Percentiles rank a stretch among this genome's conserved stretches.
These are phyloP conservation scores for Lipomyces sp. DNA, from an alignment of 805 yeast genomes.

Conservation along the genomic window DNA sequence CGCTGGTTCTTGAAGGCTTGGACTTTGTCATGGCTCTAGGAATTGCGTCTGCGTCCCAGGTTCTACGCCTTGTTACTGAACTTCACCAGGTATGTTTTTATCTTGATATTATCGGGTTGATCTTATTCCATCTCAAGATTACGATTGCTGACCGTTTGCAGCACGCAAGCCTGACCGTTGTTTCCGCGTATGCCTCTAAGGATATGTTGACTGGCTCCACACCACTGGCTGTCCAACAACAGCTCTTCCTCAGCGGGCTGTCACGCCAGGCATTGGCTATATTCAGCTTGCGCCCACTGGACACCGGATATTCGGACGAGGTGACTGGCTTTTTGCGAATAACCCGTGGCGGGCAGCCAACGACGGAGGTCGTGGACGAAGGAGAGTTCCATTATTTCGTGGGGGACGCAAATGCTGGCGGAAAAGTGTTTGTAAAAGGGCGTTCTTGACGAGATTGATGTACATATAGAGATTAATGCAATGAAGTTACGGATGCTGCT, in stretches of 20 bases:
- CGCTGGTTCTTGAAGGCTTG: slow-evolving; percentile 18
- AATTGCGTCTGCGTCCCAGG: slow-evolving; percentile 2
- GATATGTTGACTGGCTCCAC: background rate
- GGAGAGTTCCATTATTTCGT: slow-evolving; percentile 21
- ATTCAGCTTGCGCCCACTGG: slow-evolving; percentile 23
- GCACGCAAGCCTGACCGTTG: background rate
- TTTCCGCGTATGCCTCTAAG: background rate
- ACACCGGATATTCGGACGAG: slow-evolving; percentile 25
- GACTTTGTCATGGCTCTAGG: slow-evolving; percentile 15
- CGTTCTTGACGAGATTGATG: background rate
- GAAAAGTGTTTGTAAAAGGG: slow-evolving; percentile 21
- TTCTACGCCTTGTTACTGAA: slow-evolving; percentile 4
- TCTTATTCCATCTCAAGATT: background rate
- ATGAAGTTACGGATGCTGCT: too few relatives aligned
- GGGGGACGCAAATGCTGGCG: slow-evolving; percentile 24
- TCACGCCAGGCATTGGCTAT: slow-evolving; percentile 15
- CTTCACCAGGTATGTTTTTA: slow-evolving; percentile 7
- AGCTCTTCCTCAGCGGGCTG: background rate
- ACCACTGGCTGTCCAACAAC: slow-evolving; percentile 6
- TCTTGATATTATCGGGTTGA: background rate
- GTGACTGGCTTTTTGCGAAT: slow-evolving; percentile 25
- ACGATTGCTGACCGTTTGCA: background rate
- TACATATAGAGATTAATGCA: too few relatives aligned
- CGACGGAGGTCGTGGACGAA: slow-evolving; percentile 2
- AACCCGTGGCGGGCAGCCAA: slow-evolving; percentile 19